Evolutionary conservation across 75 land plant genomes (phyloP), one percentile per base, ranked within the genome.

Genomic region (Picea sitchensis): DNA sequence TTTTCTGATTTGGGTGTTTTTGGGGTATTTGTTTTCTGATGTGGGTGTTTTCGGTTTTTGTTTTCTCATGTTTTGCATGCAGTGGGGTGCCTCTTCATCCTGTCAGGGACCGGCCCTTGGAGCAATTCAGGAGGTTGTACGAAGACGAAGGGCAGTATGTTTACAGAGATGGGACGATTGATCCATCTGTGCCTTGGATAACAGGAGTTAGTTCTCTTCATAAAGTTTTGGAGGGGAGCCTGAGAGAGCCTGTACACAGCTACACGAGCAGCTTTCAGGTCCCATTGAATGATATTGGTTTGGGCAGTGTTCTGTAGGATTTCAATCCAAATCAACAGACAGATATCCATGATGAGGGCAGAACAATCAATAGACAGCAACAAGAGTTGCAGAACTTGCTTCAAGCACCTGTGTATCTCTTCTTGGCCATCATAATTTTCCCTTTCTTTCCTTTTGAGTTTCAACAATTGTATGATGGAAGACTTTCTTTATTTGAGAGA

Each of bases 121-220:
- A 77, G 41, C 79, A 77, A 41, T 77, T 62, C 38, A 60, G 79
- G 54, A 77, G 79, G 44, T 9, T 77, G 65, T 61, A 62, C n/a
- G 79, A 77, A 5, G 73, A 77, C 8, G 79, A 63, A 77, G 71
- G 79, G 38, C 79, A 61, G 26, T 77, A 77, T 63, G 65, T 61
- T n/a, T 77, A 77, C 79, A 77, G 72, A 62, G 79, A 77, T n/a
- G 79, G 79, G 32, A 77, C 79, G 31, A 18, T n/a, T 18, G 79
- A 77, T 11, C 75, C 44, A 23, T 60, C 36, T 60, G n/a, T 41
- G 30, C 54, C 69, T 41, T 77, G 79, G 79, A 77, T 61, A 34
- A 32, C 26, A 54, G 79, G 79, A n/a, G 73, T 21, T 21, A 15
- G 30, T 72, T 12, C 76, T 15, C 14, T 75, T 31, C 60, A 75